Conservation (phyloP, 2,329 filamentous ascomycete species). For the Exophiala viscosa region DNA sequence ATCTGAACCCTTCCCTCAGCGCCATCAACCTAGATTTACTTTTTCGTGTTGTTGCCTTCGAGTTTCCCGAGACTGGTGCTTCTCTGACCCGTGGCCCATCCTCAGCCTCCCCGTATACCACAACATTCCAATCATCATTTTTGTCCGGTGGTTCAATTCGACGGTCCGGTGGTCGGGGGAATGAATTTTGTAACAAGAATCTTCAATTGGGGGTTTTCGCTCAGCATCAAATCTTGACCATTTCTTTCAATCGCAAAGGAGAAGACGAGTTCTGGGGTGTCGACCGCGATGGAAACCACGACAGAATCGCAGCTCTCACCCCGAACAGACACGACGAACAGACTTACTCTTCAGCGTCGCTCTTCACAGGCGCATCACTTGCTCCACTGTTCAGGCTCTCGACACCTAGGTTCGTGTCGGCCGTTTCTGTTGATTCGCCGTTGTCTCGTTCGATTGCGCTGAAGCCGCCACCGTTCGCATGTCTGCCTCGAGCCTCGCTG, state of each 20-base stretch:
- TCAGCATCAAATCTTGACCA: conserved; percentile 16
- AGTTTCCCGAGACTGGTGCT: neutral
- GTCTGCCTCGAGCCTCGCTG: conserved; percentile 20
- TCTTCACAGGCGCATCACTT: conserved; percentile 22
- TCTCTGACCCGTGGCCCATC: neutral
- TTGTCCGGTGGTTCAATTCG: conserved; percentile 18
- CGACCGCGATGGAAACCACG: neutral
- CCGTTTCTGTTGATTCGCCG: conserved; percentile 16
- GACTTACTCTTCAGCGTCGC: conserved; percentile 25
- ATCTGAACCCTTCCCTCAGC: conserved; percentile 5
- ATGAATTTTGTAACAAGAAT: conserved; percentile 1
- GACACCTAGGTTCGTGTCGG: conserved; percentile 19
- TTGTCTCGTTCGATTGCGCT: conserved; percentile 19
- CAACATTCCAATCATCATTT: neutral
- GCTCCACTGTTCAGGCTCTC: conserved; percentile 18
- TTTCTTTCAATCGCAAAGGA: neutral
- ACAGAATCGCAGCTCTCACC: neutral
- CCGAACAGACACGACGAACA: conserved; percentile 1
- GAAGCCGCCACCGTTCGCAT: conserved; percentile 19
- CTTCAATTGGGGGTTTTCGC: conserved; percentile 8
- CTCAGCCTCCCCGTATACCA: neutral
- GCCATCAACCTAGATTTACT: conserved; percentile 1
- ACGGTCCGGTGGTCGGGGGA: conserved; percentile 11
- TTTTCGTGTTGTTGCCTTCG: neutral
- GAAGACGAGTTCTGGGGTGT: neutral